These are phyloP conservation scores for Pichia gijzeniarum DNA, from an alignment of 805 yeast genomes.

Conservation along the genomic window DNA sequence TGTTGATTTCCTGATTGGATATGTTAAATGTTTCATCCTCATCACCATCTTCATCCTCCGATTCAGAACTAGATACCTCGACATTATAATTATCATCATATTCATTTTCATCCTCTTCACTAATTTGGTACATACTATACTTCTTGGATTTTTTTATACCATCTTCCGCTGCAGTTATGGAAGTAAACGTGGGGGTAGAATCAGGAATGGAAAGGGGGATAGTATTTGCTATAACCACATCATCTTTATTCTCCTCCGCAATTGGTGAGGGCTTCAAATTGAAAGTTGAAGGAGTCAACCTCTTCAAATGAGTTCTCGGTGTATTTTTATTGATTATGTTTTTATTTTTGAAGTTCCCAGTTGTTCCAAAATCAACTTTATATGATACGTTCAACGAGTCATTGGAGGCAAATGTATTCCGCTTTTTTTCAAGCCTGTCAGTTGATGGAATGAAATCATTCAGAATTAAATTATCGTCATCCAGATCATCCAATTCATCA, in stretches of 20 bases:
- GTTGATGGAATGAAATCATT: not conserved
- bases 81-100: constrained; percentile 10
- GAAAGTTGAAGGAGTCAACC: constrained; percentile 14
- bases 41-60: constrained; percentile 13
- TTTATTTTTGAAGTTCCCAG: not conserved
- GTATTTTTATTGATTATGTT: not conserved
- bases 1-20: constrained; percentile 21
- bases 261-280: constrained; percentile 16
- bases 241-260: not conserved
- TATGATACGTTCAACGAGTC: constrained; percentile 27
- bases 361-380: constrained; percentile 20
- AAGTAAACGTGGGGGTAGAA: not conserved
- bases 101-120: constrained; percentile 15
- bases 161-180: not conserved
- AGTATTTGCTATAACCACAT: not conserved
- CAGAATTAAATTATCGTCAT: not conserved
- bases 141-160: constrained; percentile 12
- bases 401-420: constrained; percentile 10
- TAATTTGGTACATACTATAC: constrained; percentile 7
- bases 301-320: constrained; percentile 7
- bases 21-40: constrained; percentile 16
- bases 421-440: constrained; percentile 5
- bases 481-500: constrained; percentile 17
- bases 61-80: constrained; percentile 12
- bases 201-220: too few relatives aligned